phyloP scores from a whole-genome alignment of 352 stramenopile species.

The Phytophthora meadii region DNA sequence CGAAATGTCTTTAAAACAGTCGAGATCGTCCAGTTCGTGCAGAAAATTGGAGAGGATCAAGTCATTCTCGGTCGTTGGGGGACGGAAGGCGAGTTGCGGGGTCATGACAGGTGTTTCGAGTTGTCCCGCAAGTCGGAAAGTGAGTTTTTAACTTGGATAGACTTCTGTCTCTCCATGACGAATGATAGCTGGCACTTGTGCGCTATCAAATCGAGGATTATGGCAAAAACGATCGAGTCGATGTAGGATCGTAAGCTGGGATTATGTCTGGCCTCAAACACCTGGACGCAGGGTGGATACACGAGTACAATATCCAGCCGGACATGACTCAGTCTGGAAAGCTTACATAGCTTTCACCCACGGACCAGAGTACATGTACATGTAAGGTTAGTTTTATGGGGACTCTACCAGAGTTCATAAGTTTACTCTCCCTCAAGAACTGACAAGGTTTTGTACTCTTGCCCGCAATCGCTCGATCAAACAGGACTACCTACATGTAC shows the following conservation, averaged over 20 bases:
- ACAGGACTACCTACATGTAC: too few species aligned
- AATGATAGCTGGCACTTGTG: neutral
- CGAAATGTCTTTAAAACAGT: slow-evolving; percentile 4
- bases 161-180: neutral
- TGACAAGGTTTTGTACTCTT: neutral
- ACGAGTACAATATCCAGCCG: neutral
- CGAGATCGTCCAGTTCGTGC: slow-evolving; percentile 25
- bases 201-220: slow-evolving; percentile 1
- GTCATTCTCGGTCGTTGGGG: slow-evolving; percentile 10
- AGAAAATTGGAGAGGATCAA: slow-evolving; percentile 26
- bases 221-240: neutral
- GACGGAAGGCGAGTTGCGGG: neutral
- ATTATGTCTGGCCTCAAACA: neutral
- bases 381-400: too few species aligned
- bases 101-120: slow-evolving; percentile 7
- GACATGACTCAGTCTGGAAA: neutral
- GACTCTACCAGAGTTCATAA: neutral
- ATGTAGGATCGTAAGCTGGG: neutral
- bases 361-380: too few species aligned
- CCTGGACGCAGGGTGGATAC: slow-evolving; percentile 1
- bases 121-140: slow-evolving; percentile 30
- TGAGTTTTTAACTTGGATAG: slow-evolving; percentile 6
- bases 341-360: too few species aligned
- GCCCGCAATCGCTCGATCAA: neutral
- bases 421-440: neutral